Base-by-base conservation (phyloP, 2,329 filamentous ascomycete genomes). In the Aulographum hederae region DNA sequence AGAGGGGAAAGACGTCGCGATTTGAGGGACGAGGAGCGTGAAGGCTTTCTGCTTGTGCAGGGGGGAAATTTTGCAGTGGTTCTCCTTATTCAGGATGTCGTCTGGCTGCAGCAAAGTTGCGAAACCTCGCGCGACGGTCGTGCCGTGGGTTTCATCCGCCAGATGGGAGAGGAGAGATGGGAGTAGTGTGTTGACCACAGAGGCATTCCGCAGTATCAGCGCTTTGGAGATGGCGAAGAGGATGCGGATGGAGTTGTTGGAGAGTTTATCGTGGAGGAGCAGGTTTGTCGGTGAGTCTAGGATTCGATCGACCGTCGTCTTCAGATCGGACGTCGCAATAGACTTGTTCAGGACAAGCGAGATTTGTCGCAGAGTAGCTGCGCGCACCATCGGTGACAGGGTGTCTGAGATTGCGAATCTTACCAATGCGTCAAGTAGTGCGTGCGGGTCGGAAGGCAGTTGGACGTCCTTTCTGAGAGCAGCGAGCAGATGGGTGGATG, bases 41-140 rank as follows among this genome's bases (percentile, higher is more conserved):
- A 78, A 77, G 26, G 67, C 60, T 37, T 67, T 69, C 42, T 78
- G 73, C 43, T 71, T 73, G 39, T 68, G 64, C 2, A 78, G 56
- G 3, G 70, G 57, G 3, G 71, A 66, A 23, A 77, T 63, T 13
- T 61, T 60, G 37, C 70, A 73, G 38, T 69, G 63, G 41, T 77
- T 77, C 23, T 60, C 51, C 37, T 67, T 61, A 10, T 60, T 69
- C 21, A 78, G 51, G 15, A 77, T 53, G 38, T 73, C 67, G 39
- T 75, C 69, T 2, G 68, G 60, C 17, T 66, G 57, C 4, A 77
- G 58, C 3, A 78, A 58, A 6, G 65, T 64, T 11, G 60, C 50
- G 41, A 78, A 77, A 17, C 66, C 63, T 30, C 61, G 60, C 2
- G 71, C 66, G 21, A 67, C 58, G 10, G 53, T 56, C 26, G 51